Base-by-base conservation (phyloP, 2,329 filamentous ascomycete species). In the Fusarium sp. region DNA sequence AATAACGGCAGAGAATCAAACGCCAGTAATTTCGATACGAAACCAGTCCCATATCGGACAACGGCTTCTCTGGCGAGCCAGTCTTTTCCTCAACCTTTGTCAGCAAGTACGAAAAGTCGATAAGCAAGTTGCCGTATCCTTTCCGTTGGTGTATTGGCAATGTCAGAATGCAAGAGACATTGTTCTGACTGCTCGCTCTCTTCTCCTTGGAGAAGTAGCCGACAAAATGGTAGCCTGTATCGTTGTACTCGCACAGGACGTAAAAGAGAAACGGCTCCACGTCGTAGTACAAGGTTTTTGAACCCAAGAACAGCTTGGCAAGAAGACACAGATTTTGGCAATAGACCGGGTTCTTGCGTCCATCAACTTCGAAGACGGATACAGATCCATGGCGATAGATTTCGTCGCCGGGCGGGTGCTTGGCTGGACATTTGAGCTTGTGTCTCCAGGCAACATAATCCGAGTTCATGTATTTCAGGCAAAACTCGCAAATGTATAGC, bases 191-290 rank as follows among this genome's bases (percentile, higher is more conserved):
- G 75, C 92, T 94, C 3, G 92, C 90, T 38, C 96, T 85, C 78
- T 99, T 99, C 78, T 99, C 95, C 75, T 99, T 99, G 46, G 95
- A 98, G 71, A 99, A 99, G 73, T 99, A 99, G n/a, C 95, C 95
- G 23, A 98, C 94, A 67, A 99, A 95, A 73, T 97, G 95, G 72
- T 95, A 97, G 15, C 94, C 94, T 15, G 89, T 85, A 52, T 95
- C 90, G 71, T 97, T 91, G 68, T 93, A 94, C 69, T 97, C 95
- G 65, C 93, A 96, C 79, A 98, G 91, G 68, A 97, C 93, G 74
- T 98, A 98, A 79, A 98, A 98, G 7, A 98, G 77, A 74, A 98
- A 98, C 0, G 94, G 95, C 67, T 98, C 94, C 2, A 98, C 94
- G 70, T 98, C 94, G 77, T 98, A 98, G 79, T 98, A 98, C 4